phyloP scores from a whole-genome alignment of 129 eudicot species.

The Erigeron canadensis region DNA sequence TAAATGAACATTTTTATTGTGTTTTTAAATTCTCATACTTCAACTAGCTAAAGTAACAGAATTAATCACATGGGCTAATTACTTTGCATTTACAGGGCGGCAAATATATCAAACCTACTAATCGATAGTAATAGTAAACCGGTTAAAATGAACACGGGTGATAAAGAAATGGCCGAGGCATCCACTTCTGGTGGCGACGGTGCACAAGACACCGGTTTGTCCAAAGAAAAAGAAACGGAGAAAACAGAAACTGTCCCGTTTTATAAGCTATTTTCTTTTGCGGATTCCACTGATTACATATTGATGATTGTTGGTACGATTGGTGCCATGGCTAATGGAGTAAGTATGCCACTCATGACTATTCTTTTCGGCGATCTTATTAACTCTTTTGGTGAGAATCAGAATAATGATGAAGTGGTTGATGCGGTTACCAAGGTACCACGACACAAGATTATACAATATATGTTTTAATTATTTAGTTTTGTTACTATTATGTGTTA shows the following conservation, averaged over 20 bases:
- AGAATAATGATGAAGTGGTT: conserved; percentile 41
- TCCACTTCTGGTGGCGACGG: conserved; percentile 14
- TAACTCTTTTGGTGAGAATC: conserved; percentile 67
- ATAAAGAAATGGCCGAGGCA: conserved; percentile 19
- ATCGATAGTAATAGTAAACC: neutral
- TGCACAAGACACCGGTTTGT: neutral
- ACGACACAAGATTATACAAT: too few relatives aligned
- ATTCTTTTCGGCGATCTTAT: conserved; percentile 62
- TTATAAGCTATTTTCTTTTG: conserved; percentile 76
- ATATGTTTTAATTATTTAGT: neutral
- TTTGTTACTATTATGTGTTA: neutral
- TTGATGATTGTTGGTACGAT: conserved; percentile 74
- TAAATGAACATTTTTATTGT: too few relatives aligned
- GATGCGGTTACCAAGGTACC: conserved; percentile 68
- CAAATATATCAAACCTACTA: too few relatives aligned
- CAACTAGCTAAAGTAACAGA: too few relatives aligned
- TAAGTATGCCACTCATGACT: conserved; percentile 76
- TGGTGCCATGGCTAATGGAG: conserved; percentile 75
- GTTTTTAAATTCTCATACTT: neutral
- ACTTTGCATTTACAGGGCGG: too few relatives aligned
- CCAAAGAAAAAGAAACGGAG: conserved; percentile 26
- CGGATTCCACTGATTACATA: conserved; percentile 64
- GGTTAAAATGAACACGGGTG: conserved; percentile 19
- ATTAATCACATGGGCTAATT: too few relatives aligned
- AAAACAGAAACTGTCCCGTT: conserved; percentile 52